These are phyloP conservation scores for Saccharomycopsis hybrid DNA, from an alignment of 1,139 yeast species.

Conservation along the genomic window DNA sequence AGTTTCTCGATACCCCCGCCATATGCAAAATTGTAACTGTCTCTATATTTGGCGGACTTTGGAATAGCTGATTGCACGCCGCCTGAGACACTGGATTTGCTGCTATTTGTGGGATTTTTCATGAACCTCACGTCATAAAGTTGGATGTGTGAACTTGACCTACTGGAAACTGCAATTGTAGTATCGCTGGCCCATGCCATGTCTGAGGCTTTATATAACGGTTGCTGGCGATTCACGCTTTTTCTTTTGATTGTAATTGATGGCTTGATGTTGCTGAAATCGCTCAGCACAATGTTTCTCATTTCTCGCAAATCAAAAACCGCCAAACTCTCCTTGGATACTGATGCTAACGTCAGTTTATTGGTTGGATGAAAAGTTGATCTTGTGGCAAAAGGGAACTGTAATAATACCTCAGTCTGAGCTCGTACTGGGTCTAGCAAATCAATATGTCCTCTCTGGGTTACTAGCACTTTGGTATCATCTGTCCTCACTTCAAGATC, in stretches of 20 bases:
- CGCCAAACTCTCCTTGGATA: slow-evolving; percentile 2
- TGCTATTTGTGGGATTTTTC: slow-evolving; percentile 1
- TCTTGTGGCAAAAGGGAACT: background rate
- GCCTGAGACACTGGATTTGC: no score
- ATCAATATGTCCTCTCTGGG: slow-evolving; percentile 1
- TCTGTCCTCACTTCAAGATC: slow-evolving; percentile 5
- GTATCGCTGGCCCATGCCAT: slow-evolving; percentile 6
- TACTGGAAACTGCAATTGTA: slow-evolving; percentile 2
- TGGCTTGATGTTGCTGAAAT: background rate
- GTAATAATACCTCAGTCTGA: background rate
- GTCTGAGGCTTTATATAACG: slow-evolving; percentile 8
- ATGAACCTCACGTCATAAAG: slow-evolving; percentile 7
- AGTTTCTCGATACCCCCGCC: background rate
- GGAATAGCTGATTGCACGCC: no score
- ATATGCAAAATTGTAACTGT: no score
- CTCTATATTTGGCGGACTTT: no score
- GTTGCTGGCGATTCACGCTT: background rate
- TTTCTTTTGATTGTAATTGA: background rate
- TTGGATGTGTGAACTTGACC: slow-evolving; percentile 1
- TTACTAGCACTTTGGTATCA: slow-evolving; percentile 1
- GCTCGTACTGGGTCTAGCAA: slow-evolving; percentile 1
- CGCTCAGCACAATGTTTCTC: background rate
- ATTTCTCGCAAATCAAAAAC: slow-evolving; percentile 8
- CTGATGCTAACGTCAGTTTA: slow-evolving; percentile 1
- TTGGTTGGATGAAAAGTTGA: slow-evolving; percentile 1